Conservation (phyloP, 2,329 filamentous ascomycete genomes). For the Claviceps arundinis region DNA sequence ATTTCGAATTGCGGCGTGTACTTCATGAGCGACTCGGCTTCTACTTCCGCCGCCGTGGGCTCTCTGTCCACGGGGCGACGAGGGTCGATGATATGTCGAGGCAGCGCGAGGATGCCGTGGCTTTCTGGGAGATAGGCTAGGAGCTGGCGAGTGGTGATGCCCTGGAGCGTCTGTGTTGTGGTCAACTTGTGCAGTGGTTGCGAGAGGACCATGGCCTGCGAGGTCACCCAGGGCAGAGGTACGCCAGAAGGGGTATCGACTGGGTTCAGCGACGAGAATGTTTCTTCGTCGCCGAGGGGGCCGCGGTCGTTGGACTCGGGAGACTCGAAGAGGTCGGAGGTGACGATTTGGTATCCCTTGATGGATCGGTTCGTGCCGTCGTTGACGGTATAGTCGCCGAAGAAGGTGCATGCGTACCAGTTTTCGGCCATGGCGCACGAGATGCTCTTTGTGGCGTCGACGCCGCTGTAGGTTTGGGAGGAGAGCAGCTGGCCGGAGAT, state of each 20-base stretch:
- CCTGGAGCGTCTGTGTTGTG: conserved; percentile 82
- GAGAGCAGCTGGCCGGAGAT: conserved; percentile 72
- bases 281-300: conserved; percentile 52
- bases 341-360: conserved; percentile 74
- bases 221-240: conserved; percentile 59
- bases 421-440: conserved; percentile 79
- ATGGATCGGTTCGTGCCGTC: conserved; percentile 43
- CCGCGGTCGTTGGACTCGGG: conserved; percentile 73
- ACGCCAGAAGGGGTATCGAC: conserved; percentile 40
- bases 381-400: conserved; percentile 43
- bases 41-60: conserved; percentile 61
- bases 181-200: conserved; percentile 67
- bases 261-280: conserved; percentile 66
- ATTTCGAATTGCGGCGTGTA: conserved; percentile 72
- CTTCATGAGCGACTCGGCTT: conserved; percentile 63
- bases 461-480: conserved; percentile 54
- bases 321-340: conserved; percentile 87
- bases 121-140: conserved; percentile 64
- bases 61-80: conserved; percentile 77
- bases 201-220: conserved; percentile 69
- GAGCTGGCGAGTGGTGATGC: conserved; percentile 73
- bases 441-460: conserved; percentile 63
- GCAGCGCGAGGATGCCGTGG: conserved; percentile 66
- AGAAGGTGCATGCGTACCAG: conserved; percentile 84
- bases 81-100: conserved; percentile 68